phyloP scores from a whole-genome alignment of 352 stramenopile species.

The Plasmopara muralis region DNA sequence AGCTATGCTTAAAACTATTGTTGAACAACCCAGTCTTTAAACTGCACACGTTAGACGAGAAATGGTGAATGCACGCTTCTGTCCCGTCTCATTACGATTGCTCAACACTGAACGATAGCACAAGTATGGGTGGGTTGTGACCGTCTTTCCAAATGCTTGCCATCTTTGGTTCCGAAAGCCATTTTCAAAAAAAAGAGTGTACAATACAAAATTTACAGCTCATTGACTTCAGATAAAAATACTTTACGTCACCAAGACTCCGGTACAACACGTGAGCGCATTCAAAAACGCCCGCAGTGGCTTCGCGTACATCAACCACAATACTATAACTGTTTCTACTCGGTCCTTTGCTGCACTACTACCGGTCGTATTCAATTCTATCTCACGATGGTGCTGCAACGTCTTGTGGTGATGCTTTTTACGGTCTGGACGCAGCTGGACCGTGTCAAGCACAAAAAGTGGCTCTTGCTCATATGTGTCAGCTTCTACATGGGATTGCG shows the following conservation, averaged over 20 bases:
- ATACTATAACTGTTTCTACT: neutral
- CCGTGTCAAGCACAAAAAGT: slow-evolving; percentile 66
- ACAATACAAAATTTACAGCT: too few species aligned
- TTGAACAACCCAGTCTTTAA: too few species aligned
- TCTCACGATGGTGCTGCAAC: slow-evolving; percentile 57
- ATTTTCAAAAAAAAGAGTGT: too few species aligned
- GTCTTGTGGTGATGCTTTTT: slow-evolving; percentile 60
- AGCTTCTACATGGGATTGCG: slow-evolving; percentile 52
- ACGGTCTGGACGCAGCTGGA: slow-evolving; percentile 51
- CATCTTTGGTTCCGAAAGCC: too few species aligned
- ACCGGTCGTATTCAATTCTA: neutral
- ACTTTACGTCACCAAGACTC: slow-evolving; percentile 7
- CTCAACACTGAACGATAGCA: too few species aligned
- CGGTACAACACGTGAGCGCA: slow-evolving; percentile 20
- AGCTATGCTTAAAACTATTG: too few species aligned
- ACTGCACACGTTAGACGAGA: too few species aligned
- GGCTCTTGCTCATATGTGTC: slow-evolving; percentile 43
- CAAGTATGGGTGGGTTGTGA: too few species aligned
- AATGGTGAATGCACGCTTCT: too few species aligned
- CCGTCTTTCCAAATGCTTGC: too few species aligned
- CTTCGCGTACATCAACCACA: neutral
- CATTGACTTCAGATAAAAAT: neutral
- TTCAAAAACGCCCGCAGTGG: slow-evolving; percentile 14
- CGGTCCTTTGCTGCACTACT: slow-evolving; percentile 4
- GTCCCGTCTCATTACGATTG: too few species aligned